These are phyloP conservation scores for Collybia sordida DNA, from an alignment of 768 basidiomycete genomes.

Conservation along the genomic window DNA sequence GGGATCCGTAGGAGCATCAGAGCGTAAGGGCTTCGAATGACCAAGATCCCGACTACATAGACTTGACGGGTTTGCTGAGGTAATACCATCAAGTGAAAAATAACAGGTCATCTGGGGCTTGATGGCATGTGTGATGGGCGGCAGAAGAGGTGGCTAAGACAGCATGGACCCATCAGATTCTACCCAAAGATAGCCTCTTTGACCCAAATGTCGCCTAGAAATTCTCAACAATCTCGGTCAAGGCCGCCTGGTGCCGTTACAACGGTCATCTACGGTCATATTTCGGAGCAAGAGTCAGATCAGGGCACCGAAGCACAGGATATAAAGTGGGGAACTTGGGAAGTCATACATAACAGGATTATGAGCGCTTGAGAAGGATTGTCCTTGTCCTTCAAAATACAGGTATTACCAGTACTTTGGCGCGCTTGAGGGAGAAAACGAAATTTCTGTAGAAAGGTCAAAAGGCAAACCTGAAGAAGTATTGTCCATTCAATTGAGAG, in stretches of 20 bases:
- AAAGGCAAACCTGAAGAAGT: not conserved
- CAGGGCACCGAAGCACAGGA: not conserved
- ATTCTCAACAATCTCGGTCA: not conserved
- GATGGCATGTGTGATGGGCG: conserved; percentile 18
- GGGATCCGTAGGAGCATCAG: conserved; percentile 16
- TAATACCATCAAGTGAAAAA: conserved; percentile 21
- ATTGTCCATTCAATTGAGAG: not conserved
- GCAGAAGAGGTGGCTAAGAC: conserved; percentile 2
- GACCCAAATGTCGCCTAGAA: conserved; percentile 2
- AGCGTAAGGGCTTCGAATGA: not conserved
- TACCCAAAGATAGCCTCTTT: conserved; percentile 6
- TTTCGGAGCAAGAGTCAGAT: not conserved
- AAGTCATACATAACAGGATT: no score
- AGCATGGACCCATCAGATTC: conserved; percentile 17
- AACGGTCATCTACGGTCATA: not conserved
- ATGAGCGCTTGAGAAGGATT: no score
- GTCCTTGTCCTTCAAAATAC: no score
- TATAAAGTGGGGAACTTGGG: no score
- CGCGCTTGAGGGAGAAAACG: no score
- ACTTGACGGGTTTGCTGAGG: conserved; percentile 13
- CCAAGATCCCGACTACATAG: conserved; percentile 8
- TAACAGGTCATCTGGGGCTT: conserved; percentile 15
- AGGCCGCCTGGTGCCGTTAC: not conserved
- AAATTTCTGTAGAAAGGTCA: not conserved
- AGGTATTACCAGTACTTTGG: no score